Base-by-base conservation (phyloP, 129 eudicot genomes). In the Flaveria brownii region DNA sequence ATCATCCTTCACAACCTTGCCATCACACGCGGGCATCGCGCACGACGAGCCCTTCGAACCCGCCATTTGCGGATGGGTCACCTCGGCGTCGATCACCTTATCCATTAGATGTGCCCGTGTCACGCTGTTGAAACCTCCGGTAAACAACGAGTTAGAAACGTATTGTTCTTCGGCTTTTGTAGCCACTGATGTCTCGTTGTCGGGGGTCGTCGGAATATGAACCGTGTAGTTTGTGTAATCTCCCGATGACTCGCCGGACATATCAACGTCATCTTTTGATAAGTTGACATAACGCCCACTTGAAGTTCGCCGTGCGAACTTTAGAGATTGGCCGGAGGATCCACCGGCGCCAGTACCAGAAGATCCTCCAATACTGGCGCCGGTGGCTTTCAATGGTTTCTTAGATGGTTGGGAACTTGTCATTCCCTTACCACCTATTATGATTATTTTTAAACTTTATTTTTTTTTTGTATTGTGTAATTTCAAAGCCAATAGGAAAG, bases 61-160 rank as follows among this genome's bases (percentile, higher is more conserved):
- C 0, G 93, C 96, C 97, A 85, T 86, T 67, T 90, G 93, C 10
- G 96, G 92, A 76, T 88, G 96, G 23, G 46, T 83, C 2, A 85
- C 91, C 74, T 90, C 90, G 0, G 96, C 85, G 6, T 93, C 98
- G 2, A 88, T 93, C 43, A 90, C 92, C 77, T 90, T 93, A 49
- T 90, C 98, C 98, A 90, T 88, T 54, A 93, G 90, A 78, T 91
- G 97, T 23, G 98, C 98, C 0, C 97, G 89, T 0, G 98, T 93
- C n/a, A 93, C 98, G 49, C 97, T 93, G 26, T 93, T 93, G 78
- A 93, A 93, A 33, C 97, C 97, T 0, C 97, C 98, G 1, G 96
- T 93, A 76, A 93, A 93, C 8, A 93, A 80, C 2, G 96, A 90
- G 77, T 91, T 88, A 0, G 97, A 87, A 0, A 93, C 97, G 15